Conservation (phyloP, 2,329 filamentous ascomycete genomes). For the Aspergillus sp. region DNA sequence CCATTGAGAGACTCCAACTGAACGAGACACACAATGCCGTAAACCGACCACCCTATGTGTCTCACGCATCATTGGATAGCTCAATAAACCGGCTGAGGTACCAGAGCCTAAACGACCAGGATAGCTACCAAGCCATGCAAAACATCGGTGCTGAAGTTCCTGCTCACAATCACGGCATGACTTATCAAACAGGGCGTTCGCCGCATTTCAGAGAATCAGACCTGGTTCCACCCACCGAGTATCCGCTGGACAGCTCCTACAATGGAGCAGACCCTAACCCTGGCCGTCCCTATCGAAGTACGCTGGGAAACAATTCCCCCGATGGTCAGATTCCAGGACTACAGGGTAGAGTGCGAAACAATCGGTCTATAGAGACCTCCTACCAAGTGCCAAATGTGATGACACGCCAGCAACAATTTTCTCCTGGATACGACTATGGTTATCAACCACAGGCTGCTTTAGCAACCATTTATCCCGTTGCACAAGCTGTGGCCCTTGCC, state of each 20-base stretch:
- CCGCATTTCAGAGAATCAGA: conserved; percentile 47
- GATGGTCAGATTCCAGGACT: conserved; percentile 47
- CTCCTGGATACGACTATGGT: conserved; percentile 34
- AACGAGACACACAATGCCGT: conserved; percentile 31
- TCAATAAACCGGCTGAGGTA: conserved; percentile 47
- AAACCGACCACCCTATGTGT: conserved; percentile 31
- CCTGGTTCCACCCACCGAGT: conserved; percentile 48
- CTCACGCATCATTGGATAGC: conserved; percentile 46
- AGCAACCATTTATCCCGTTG: conserved; percentile 33
- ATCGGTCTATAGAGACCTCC: conserved; percentile 32
- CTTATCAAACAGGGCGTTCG: conserved; percentile 35
- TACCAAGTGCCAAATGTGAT: conserved; percentile 28
- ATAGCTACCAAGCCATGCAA: conserved; percentile 26
- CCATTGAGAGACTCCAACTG: conserved; percentile 37
- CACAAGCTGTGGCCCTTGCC: conserved; percentile 35
- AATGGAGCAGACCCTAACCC: conserved; percentile 46
- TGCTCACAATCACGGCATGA: conserved; percentile 32
- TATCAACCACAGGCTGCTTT: conserved; percentile 36
- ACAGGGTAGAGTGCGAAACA: conserved; percentile 51
- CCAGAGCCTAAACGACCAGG: conserved; percentile 28
- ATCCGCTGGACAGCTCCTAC: conserved; percentile 46
- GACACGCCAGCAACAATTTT: conserved; percentile 29
- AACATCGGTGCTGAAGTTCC: conserved; percentile 28
- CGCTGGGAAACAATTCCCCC: conserved; percentile 43
- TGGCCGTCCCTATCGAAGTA: conserved; percentile 42